Base-by-base conservation (phyloP, 2,329 filamentous ascomycete genomes). In the Hymenoscyphus infarciens region DNA sequence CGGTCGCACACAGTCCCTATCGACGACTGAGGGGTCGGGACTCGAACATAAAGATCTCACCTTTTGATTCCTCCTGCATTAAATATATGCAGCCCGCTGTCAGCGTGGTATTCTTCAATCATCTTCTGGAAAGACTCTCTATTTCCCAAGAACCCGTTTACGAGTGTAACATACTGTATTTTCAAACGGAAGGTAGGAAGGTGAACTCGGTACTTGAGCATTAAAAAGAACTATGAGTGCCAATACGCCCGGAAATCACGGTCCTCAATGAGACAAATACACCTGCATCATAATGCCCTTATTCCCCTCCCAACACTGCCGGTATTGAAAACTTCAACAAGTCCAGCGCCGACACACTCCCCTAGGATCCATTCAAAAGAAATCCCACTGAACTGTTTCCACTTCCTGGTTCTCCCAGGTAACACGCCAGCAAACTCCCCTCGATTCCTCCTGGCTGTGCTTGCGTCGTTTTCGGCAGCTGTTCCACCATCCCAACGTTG, bases 281-380 rank as follows among this genome's bases (percentile, higher is more conserved):
- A n/a, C n/a, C n/a, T n/a, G n/a, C 42, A 45, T 66, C 64, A 73
- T 61, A 74, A 64, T 54, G 68, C 71, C 67, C 85, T 80, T 63
- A 91, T 82, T 11, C 85, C 89, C 64, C 83, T 80, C 1, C 89
- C 89, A n/a, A 92, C 87, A 69, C 85, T 89, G 15, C 87, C 81
- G 13, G 89, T 92, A 71, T 91, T 84, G 73, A 93, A 93, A 15
- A 90, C 76, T 75, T 93, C 89, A 3, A 92, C 82, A 16, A 88
- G 71, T 1, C 90, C 90, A 31, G 86, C 80, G 0, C 89, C 90
- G 27, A 90, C 80, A 53, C 87, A 89, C 74, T 92, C 88, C 49
- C 83, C 86, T 52, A 92, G 73, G 16, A 90, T 80, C 87, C 87
- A 92, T 63, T 88, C 82, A 74, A 91, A 92, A 53, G 82, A 77